Evolutionary conservation across 257 asterid species (phyloP).

Genomic region (Schizonepeta tenuifolia): DNA sequence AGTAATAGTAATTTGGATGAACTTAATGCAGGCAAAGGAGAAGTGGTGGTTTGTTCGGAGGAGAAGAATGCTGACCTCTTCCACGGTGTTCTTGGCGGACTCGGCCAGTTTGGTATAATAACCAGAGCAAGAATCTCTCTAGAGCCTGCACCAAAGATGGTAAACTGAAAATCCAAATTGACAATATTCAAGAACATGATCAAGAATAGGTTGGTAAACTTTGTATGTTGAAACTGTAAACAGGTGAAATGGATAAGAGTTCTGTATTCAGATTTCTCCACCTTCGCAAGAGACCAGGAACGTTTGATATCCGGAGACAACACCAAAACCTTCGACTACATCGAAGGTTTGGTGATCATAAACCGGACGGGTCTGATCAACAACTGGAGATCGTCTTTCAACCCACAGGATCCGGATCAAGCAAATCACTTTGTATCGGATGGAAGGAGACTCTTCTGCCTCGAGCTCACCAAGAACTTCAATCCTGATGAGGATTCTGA

Average conservation of each 20-base stretch:
- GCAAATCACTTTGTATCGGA: slow-evolving; percentile 72
- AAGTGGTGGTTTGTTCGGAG: slow-evolving; percentile 70
- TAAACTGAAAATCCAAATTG: slow-evolving; percentile 28
- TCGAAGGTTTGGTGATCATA: slow-evolving; percentile 84
- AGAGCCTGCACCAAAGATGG: slow-evolving; percentile 92
- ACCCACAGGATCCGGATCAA: slow-evolving; percentile 62
- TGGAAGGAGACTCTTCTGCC: slow-evolving; percentile 78
- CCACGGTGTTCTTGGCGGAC: slow-evolving; percentile 86
- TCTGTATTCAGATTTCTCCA: slow-evolving; percentile 75
- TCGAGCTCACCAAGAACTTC: slow-evolving; percentile 75
- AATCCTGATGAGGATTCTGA: slow-evolving; percentile 48
- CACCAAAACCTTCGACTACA: slow-evolving; percentile 73
- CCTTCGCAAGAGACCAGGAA: slow-evolving; percentile 80
- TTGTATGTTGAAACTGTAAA: slow-evolving; percentile 6
- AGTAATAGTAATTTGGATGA: slow-evolving; percentile 1
- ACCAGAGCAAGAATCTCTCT: slow-evolving; percentile 82
- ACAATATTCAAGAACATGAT: background rate
- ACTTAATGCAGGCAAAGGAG: slow-evolving; percentile 80
- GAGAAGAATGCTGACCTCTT: slow-evolving; percentile 86
- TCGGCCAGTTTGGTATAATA: slow-evolving; percentile 92
- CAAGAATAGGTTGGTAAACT: slow-evolving; percentile 17
- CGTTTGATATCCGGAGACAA: slow-evolving; percentile 55
- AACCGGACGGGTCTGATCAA: slow-evolving; percentile 69
- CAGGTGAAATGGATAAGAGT: slow-evolving; percentile 96
- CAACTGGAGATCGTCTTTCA: slow-evolving; percentile 83